phyloP scores from a whole-genome alignment of 345 rosid species.

The Ricinus communis region DNA sequence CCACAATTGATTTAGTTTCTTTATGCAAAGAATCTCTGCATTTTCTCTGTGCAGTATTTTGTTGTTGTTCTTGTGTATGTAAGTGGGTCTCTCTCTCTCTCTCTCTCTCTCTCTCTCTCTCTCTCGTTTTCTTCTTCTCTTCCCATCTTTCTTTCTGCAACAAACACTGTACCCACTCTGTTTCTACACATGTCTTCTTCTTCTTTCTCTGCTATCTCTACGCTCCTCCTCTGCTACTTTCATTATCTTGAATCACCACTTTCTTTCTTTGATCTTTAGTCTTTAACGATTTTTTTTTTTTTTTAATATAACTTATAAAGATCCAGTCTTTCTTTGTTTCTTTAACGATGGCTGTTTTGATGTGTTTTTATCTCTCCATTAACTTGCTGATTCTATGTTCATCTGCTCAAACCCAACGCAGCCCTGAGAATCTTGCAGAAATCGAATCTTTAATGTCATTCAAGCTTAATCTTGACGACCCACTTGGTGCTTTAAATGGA shows the following conservation, averaged over 20 bases:
- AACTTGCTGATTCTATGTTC: constrained; percentile 16
- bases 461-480: constrained; percentile 69
- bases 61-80: not conserved
- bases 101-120: constrained; percentile 1
- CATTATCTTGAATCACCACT: not conserved
- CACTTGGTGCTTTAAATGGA: constrained; percentile 59
- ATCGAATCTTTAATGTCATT: constrained; percentile 71
- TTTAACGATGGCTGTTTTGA: constrained; percentile 6
- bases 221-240: not conserved
- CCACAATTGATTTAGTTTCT: not conserved
- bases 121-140: no score
- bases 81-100: constrained; percentile 6
- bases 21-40: not conserved
- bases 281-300: no score
- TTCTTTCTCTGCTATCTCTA: not conserved
- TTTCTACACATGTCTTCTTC: not conserved
- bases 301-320: no score
- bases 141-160: not conserved
- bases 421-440: constrained; percentile 46
- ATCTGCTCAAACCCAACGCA: constrained; percentile 19
- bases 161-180: not conserved
- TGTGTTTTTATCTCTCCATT: not conserved
- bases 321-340: not conserved
- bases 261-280: not conserved
- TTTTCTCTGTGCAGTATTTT: constrained; percentile 8